These are phyloP conservation scores for Boletus huronensis DNA, from an alignment of 768 basidiomycete species.

Conservation along the genomic window DNA sequence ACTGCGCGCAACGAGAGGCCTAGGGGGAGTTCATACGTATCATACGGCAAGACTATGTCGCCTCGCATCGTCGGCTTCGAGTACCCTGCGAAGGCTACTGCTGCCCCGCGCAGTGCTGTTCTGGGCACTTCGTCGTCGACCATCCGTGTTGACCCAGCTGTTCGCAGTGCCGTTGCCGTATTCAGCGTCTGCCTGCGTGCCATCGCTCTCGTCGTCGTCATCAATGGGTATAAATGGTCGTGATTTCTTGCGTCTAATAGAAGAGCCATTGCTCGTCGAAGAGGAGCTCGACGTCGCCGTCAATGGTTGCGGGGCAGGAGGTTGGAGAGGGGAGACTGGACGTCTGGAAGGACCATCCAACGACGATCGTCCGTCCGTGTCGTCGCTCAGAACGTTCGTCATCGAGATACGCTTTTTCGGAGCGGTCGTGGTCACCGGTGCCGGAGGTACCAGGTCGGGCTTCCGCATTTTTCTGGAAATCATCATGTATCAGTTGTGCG, in stretches of 20 bases:
- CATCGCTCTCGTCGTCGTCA: slow-evolving; percentile 61
- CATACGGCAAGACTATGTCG: slow-evolving; percentile 67
- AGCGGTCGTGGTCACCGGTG: slow-evolving; percentile 25
- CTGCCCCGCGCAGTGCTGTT: slow-evolving; percentile 14
- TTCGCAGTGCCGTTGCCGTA: slow-evolving; percentile 39
- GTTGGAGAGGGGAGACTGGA: slow-evolving; percentile 29
- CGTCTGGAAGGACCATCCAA: slow-evolving; percentile 34
- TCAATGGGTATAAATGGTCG: slow-evolving; percentile 43
- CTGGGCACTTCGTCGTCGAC: slow-evolving; percentile 45
- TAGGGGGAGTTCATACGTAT: slow-evolving; percentile 24
- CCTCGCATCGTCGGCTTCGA: slow-evolving; percentile 50
- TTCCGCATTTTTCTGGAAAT: slow-evolving; percentile 80
- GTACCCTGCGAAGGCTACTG: slow-evolving; percentile 30
- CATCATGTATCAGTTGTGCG: slow-evolving; percentile 7
- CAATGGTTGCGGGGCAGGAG: slow-evolving; percentile 36
- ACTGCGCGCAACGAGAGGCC: slow-evolving; percentile 16
- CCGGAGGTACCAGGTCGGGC: slow-evolving; percentile 54
- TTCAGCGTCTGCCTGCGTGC: slow-evolving; percentile 70
- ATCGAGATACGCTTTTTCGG: slow-evolving; percentile 45
- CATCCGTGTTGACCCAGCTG: slow-evolving; percentile 57
- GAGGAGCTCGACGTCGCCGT: slow-evolving; percentile 36
- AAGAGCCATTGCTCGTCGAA: slow-evolving; percentile 19
- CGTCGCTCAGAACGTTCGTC: slow-evolving; percentile 33
- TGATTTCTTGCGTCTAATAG: slow-evolving; percentile 52
- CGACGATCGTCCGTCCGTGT: slow-evolving; percentile 39